A percentile compares a stretch with the other conserved stretches of the same genome.
Evolutionary conservation across 345 rosid species (phyloP).

Genomic region (Carallia pectinifolia): DNA sequence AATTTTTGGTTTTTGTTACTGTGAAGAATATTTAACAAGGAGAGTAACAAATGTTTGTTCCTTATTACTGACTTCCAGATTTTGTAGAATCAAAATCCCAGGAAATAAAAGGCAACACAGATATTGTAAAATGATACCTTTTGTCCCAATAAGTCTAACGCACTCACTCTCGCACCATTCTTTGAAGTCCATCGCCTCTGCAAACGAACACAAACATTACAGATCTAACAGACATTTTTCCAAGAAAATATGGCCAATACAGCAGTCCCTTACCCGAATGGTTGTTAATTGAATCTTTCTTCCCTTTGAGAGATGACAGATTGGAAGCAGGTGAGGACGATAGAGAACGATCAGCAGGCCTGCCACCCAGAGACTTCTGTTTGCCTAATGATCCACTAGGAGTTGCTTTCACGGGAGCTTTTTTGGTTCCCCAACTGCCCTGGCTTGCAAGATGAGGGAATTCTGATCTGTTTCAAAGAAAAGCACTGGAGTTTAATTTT

Average conservation of each 20-base stretch:
- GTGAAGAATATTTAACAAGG: too few relatives aligned
- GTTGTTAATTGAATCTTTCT: conserved; percentile 49
- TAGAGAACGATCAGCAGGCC: conserved; percentile 42
- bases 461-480: conserved; percentile 46
- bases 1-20: too few relatives aligned
- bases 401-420: conserved; percentile 50
- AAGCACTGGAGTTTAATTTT: neutral
- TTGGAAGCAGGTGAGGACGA: conserved; percentile 53
- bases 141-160: conserved; percentile 76
- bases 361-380: conserved; percentile 62
- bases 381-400: conserved; percentile 51
- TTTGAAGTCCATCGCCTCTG: conserved; percentile 94
- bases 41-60: too few relatives aligned
- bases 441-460: conserved; percentile 61
- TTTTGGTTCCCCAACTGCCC: conserved; percentile 74
- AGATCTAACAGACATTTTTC: neutral
- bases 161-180: conserved; percentile 95
- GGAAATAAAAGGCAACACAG: neutral
- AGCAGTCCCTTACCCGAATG: conserved; percentile 54
- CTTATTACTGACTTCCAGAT: too few relatives aligned
- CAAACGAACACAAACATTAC: conserved; percentile 23
- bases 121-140: conserved; percentile 45
- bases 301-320: conserved; percentile 57
- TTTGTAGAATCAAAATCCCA: too few relatives aligned
- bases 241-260: neutral